Base-by-base conservation (phyloP, 2,329 filamentous ascomycete species). In the Fusarium metavorans region DNA sequence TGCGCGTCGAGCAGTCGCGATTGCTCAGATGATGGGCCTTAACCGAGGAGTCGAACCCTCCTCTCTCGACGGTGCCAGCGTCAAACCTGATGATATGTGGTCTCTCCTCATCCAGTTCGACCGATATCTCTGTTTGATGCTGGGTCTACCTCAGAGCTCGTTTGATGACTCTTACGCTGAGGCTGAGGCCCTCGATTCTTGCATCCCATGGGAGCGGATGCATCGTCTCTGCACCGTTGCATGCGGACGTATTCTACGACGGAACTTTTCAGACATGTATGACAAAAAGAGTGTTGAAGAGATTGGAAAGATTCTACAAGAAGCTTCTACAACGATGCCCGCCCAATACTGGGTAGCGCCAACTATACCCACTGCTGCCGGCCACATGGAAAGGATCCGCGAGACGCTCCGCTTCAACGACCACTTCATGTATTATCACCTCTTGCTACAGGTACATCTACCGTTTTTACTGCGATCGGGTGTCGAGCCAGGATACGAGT, bases 401-500 rank as follows among this genome's bases (percentile, higher is more conserved):
- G 81, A 85, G 52, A 81, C 76, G 6, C 61, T 79, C 3, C 77
- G 52, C 0, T 73, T 86, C 5, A 84, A 87, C 70, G 78, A 85
- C 20, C 88, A 90, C 59, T 82, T 90, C 50, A 82, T 85, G 41
- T 86, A 90, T 68, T 85, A 88, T 64, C 84, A 87, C 56, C 81
- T 90, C 2, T 75, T 89, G 2, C 82, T 88, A n/a, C 83, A 87
- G 6, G 81, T 90, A 0, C 88, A 91, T 67, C 80, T 90, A 5
- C 89, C 88, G 0, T 89, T 87, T 69, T 84, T 90, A 76, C 80
- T 90, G 10, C 83, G 81, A 14, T 75, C 81, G 39, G 76, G 81
- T 1, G 74, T 78, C 1, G 81, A 82, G 5, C 74, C 77, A 5
- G 81, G 81, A 6, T 85, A 84, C 63, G 84, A 87, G 25, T 86